Evolutionary conservation across 2,329 filamentous ascomycete genomes (phyloP), one percentile per base, ranked within the genome.

Genomic region (Pseudogymnoascus pannorum): DNA sequence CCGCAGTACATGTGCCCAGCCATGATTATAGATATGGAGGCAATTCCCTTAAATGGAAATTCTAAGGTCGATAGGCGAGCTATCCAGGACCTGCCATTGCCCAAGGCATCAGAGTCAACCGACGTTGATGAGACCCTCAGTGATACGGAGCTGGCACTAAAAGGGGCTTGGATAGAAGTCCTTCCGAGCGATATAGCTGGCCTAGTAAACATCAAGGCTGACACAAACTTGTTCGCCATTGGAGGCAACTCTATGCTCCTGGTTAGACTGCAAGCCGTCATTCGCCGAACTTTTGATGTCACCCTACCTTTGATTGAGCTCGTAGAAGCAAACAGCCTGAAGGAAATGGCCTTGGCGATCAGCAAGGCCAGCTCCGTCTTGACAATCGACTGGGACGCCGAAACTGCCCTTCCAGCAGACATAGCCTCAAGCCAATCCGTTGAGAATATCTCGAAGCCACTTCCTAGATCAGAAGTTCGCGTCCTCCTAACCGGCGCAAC

Each of bases 1-100:
- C 74, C 74, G 5, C 64, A 64, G 24, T 74, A 75, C 61, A 77
- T 77, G 75, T 42, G 67, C 1, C 75, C 75, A 0, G 61, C 68
- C 0, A 51, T 68, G 1, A 60, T 68, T 0, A 48, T 77, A 2
- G 61, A 69, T 0, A 2, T 77, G 0, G 61, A 67, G 1, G 12
- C 35, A 1, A 57, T 77, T 2, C 75, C 75, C 0, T 58, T 70
- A 2, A 77, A 59, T 14, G 61, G 51, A 7, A 63, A 67, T 22
- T 65, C 63, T 11, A 78, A 77, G 64, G 36, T 73, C 1, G 74
- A 77, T 59, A 63, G 74, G 1, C 61, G 61, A 0, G 68, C 70
- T 14, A 6, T 68, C 5, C 8, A 38, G 20, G 29, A 26, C 3
- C 35, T 64, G 3, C 38, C 60, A 48, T 33, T 63, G 12, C 62